Base-by-base conservation (phyloP, 2,329 filamentous ascomycete genomes). In the Sclerotinia spermophila region DNA sequence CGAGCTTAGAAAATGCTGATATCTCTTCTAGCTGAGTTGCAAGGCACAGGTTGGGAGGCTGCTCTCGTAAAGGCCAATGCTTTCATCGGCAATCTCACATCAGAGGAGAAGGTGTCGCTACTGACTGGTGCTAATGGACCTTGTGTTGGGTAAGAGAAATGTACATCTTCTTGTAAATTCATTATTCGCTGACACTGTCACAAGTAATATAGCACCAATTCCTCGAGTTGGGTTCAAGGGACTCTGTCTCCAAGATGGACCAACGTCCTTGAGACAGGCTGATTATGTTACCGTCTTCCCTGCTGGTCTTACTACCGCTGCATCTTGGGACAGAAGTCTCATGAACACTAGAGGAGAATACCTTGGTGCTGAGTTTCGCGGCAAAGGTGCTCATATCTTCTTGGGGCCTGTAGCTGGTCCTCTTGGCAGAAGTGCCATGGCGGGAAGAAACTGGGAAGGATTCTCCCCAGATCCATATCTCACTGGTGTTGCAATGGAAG, bases 351-450 rank as follows among this genome's bases (percentile, higher is more conserved):
- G 84, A 67, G 84, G 83, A 44, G 76, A 80, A 42, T 78, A 80
- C 56, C 80, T 86, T 78, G 85, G 83, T 15, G 77, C 77, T 3
- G 93, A 96, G 77, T 89, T 91, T 77, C 87, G 85, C 71, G 89
- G 81, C 72, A 96, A 95, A 81, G 92, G 92, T 72, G 85, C 93
- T 53, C 91, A 96, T 77, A 85, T 94, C 35, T 86, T 90, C 73
- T 85, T 96, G 7, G 82, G 81, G 13, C 76, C 84, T 42, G 83
- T 83, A 24, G 79, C 80, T 62, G 84, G 84, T 1, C 83, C 85
- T 40, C 78, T 86, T 10, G 85, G 84, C 13, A 81, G 83, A 45
- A 79, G 80, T 40, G 83, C 84, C 15, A 79, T 81, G 27, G 84
- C 81, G 59, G 85, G 85, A 17, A 82, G 84, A 45, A 85, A 75